phyloP scores from a whole-genome alignment of 1,284 basidiomycete genomes.

The Ceratobasidium sp. region DNA sequence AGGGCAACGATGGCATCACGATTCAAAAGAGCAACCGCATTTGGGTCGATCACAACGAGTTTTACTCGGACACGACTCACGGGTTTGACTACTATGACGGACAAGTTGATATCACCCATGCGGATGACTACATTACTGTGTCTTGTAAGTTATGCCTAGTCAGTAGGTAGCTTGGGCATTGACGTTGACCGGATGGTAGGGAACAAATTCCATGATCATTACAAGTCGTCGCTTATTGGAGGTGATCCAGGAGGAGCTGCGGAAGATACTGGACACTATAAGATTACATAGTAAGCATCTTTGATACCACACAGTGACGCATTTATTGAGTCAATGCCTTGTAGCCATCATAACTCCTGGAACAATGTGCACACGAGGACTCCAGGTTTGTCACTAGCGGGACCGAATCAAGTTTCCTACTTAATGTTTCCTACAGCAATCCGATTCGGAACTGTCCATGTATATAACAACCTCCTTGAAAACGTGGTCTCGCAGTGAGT shows the following conservation, averaged over 20 bases:
- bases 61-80: conserved; percentile 35
- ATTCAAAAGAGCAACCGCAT: conserved; percentile 24
- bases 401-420: not conserved
- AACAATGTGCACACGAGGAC: conserved; percentile 30
- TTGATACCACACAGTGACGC: not conserved
- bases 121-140: conserved; percentile 18
- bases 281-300: conserved; percentile 33
- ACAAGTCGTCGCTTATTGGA: conserved; percentile 39
- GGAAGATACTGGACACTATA: conserved; percentile 35
- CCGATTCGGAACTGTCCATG: conserved; percentile 28
- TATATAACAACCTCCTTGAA: conserved; percentile 25
- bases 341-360: conserved; percentile 27
- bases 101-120: conserved; percentile 38
- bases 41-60: conserved; percentile 43
- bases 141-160: conserved; percentile 5
- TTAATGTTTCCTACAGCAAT: not conserved
- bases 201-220: conserved; percentile 40
- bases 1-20: conserved; percentile 21
- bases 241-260: conserved; percentile 7
- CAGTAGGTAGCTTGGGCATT: not conserved
- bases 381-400: conserved; percentile 8
- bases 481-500: conserved; percentile 28
- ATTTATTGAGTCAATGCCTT: not conserved
- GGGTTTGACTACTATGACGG: conserved; percentile 40
- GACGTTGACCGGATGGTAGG: not conserved